Base-by-base conservation (phyloP, 176 grass and related monocot species). In the Raddia distichophylla region DNA sequence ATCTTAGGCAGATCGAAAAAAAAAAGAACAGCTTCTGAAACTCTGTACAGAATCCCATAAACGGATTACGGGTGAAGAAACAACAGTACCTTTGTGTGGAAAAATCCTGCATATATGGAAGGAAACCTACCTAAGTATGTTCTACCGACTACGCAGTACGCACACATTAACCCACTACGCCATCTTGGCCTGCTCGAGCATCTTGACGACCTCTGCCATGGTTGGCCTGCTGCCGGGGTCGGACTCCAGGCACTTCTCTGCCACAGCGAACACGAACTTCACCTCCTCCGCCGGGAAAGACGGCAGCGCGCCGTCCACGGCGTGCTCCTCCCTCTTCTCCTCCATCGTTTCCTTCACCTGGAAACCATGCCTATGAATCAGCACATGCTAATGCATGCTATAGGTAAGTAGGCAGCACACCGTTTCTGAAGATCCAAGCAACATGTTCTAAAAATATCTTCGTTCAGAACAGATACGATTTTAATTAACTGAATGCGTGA, bases 301-400 rank as follows among this genome's bases (percentile, higher is more conserved):
- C 59, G 56, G 3, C 48, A 98, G 11, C 19, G 90, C 71, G 64
- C 64, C 33, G 82, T 93, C 95, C 15, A 94, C 43, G 22, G 90
- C 90, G 85, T 94, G 85, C 49, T 92, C 83, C 81, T 94, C 86
- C 55, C 90, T 78, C 40, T 83, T 89, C 18, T 89, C 78, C 84
- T 94, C 84, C 50, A 90, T 74, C 0, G 91, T 89, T 42, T 87
- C 90, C 88, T 88, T 98, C 1, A 98, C 89, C 93, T 91, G 77
- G 64, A 78, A 60, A 43, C 58, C 51, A 62, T 5, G 58, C 32
- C 58, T 8, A 60, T 48, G 6, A 48, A 10, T 47, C 8, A 76
- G 74, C 58, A 60, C 19, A 61, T 48, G 37, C 19, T 18, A 48
- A 40, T 40, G 37, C 37, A 20, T 53, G 48, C 16, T 73, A 27